These are phyloP conservation scores for Ogataea ganodermae DNA, from an alignment of 805 yeast genomes.

Conservation along the genomic window DNA sequence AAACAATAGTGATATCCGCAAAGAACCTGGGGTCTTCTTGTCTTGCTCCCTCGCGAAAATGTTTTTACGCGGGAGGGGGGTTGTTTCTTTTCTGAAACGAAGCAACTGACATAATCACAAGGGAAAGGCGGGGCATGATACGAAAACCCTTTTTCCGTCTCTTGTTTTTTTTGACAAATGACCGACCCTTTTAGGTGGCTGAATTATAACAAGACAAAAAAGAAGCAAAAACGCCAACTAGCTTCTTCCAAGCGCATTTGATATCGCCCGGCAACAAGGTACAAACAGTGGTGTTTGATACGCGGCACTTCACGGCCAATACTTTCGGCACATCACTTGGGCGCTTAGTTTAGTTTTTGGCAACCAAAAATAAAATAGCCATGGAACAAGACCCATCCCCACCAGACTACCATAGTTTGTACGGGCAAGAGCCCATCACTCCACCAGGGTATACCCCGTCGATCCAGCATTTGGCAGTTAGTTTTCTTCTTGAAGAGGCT, in stretches of 20 bases:
- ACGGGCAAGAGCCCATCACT: neutral
- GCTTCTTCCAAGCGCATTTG: neutral
- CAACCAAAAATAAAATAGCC: neutral
- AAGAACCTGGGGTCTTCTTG: neutral
- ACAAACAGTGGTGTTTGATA: neutral
- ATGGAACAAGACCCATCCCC: conserved; percentile 1
- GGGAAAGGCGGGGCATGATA: conserved; percentile 2
- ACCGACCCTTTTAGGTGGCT: neutral
- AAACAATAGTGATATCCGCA: neutral
- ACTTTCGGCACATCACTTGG: too few relatives aligned
- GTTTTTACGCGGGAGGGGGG: neutral
- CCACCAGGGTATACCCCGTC: conserved; percentile 31
- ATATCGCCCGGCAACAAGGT: neutral
- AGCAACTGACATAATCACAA: conserved; percentile 1
- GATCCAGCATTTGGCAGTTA: conserved; percentile 28
- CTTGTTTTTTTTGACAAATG: neutral
- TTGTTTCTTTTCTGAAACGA: conserved; percentile 1
- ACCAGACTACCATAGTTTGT: conserved; percentile 8
- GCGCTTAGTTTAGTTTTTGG: neutral
- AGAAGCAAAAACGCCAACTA: neutral
- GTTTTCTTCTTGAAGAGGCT: conserved; percentile 22
- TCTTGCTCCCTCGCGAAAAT: neutral
- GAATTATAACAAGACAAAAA: neutral
- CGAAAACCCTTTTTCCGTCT: neutral
- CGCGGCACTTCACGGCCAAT: too few relatives aligned